A percentile compares a stretch with the other conserved stretches of the same genome.
These are phyloP conservation scores for Penstemon davidsonii DNA, from an alignment of 257 asterid genomes.

Conservation along the genomic window DNA sequence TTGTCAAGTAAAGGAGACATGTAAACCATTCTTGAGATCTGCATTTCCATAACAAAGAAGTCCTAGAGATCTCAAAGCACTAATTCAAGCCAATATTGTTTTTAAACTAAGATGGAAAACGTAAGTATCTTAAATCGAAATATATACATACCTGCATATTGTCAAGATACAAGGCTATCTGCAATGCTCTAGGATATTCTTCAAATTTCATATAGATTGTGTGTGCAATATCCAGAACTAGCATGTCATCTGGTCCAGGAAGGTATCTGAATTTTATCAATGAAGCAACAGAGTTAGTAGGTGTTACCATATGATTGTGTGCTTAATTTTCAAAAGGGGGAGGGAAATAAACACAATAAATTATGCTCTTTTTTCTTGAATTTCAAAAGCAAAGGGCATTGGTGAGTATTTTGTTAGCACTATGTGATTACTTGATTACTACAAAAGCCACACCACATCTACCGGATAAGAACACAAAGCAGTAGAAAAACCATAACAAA, in stretches of 20 bases:
- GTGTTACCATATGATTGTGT: conserved; percentile 6
- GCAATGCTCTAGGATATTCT: conserved; percentile 82
- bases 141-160: conserved; percentile 65
- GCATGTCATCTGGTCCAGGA: conserved; percentile 85
- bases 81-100: not conserved
- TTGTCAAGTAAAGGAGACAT: conserved; percentile 9
- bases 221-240: conserved; percentile 80
- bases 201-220: conserved; percentile 75
- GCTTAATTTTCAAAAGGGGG: conserved; percentile 4
- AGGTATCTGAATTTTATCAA: conserved; percentile 61
- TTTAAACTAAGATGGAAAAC: conserved; percentile 13
- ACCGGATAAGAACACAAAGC: not conserved
- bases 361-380: not conserved
- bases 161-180: conserved; percentile 76
- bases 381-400: conserved; percentile 4
- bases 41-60: not conserved
- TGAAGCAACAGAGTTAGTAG: conserved; percentile 23
- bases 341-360: not conserved
- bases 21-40: conserved; percentile 9
- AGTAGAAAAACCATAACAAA: not conserved
- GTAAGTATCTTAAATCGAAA: conserved; percentile 24
- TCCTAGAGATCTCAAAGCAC: no score
- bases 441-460: conserved; percentile 1
- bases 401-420: not conserved
- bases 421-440: not conserved